Base-by-base conservation (phyloP, 208 protist genomes). In the Phytomonas francai region DNA sequence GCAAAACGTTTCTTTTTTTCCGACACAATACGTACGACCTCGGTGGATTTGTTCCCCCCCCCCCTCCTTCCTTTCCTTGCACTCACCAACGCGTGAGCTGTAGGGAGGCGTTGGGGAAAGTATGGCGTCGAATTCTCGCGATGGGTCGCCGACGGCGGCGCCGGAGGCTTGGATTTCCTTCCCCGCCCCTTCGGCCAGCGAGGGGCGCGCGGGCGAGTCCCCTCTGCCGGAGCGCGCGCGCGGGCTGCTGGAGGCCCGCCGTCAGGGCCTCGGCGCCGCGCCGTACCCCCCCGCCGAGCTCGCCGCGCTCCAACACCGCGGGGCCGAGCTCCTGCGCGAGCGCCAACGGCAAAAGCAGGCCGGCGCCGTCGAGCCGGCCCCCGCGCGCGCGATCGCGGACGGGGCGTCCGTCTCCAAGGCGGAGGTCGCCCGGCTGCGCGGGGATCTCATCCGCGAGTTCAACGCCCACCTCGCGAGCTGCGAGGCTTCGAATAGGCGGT, bases 381-480 rank as follows among this genome's bases (percentile, higher is more conserved):
- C 67, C 29, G 57, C 54, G 3, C 63, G 3, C 63, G 68, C 27
- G 7, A 61, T 0, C 22, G 14, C 3, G n/a, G 45, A 19, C 51
- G 64, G 42, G 19, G 16, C 27, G 0, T 29, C 60, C 63, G 51
- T 59, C 27, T 25, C 68, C 9, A 19, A 54, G 16, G 49, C 39
- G n/a, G 70, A 58, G 51, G 33, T 73, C 8, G 36, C 63, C 16
- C 54, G 65, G 3, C 65, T 69, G 70, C 73, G 64, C 31, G 22
- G 65, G 36, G 30, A 68, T 3, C 63, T 88, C 19, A 70, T 83
- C 3, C 59, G 59, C 27, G 68, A 88, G 63, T 88, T 84, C 59
- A 85, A 80, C 69, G 66, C 63, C 4, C 83, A 88, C 76, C 83
- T 88, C 72, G 45, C 68, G 25, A 69, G 77, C 59, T 83, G 77